Percentiles rank a stretch among this genome's conserved stretches.
Conservation (phyloP, 148 eudicot species). For the Rhododendron vialii region DNA sequence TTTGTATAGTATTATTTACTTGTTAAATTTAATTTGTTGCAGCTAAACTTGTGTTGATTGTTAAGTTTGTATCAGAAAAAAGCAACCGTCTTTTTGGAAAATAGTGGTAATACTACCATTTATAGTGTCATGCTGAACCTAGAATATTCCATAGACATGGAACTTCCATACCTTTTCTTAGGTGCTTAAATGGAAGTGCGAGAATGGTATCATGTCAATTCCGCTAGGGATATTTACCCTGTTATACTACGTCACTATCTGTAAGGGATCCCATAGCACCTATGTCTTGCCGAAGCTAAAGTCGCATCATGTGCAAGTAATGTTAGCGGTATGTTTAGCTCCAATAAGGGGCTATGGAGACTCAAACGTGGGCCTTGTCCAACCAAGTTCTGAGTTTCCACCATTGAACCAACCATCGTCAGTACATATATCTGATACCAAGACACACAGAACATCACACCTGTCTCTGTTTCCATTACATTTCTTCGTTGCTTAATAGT, state of each 20-base stretch:
- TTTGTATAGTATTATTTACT: not conserved
- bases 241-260: too few species aligned
- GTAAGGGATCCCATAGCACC: too few species aligned
- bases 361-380: too few species aligned
- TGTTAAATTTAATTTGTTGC: not conserved
- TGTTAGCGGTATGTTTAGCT: too few species aligned
- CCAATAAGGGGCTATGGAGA: too few species aligned
- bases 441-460: not conserved
- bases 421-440: not conserved
- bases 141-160: not conserved
- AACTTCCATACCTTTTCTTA: not conserved
- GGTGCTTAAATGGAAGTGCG: too few species aligned
- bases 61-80: not conserved
- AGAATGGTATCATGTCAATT: too few species aligned
- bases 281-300: too few species aligned
- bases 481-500: not conserved
- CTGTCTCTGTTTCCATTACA: too few species aligned
- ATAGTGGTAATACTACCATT: not conserved
- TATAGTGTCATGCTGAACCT: not conserved
- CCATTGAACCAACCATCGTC: too few species aligned
- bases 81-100: not conserved
- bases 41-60: not conserved
- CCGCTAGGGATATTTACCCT: not conserved
- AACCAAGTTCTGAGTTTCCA: too few species aligned
- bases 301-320: too few species aligned